Conservation (phyloP, 805 yeast species). For the Saturnispora besseyi region DNA sequence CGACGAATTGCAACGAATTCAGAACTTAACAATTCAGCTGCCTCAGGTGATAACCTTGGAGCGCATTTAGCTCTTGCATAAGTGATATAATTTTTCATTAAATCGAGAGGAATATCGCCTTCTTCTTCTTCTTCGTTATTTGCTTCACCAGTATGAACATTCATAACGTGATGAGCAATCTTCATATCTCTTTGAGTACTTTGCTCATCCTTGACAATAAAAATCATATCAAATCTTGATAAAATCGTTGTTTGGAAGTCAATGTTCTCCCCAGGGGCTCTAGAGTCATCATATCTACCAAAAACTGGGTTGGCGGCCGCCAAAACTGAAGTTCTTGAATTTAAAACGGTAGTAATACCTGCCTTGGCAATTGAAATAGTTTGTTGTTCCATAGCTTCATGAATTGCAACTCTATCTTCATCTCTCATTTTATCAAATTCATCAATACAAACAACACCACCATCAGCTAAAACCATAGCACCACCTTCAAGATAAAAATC, state of each 20-base stretch:
- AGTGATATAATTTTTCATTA: constrained; percentile 86
- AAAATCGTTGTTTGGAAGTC: constrained; percentile 95
- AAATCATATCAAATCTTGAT: constrained; percentile 98
- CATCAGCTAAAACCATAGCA: constrained; percentile 99
- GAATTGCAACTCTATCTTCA: constrained; percentile 97
- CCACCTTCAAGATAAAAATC: constrained; percentile 98
- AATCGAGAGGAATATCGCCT: constrained; percentile 82
- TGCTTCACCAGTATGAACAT: constrained; percentile 78
- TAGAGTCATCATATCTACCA: constrained; percentile 93
- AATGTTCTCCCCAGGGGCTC: constrained; percentile 95
- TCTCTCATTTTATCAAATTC: constrained; percentile 99
- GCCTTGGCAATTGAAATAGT: constrained; percentile 98
- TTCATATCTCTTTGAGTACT: constrained; percentile 75
- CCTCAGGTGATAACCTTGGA: constrained; percentile 81
- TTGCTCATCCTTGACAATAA: constrained; percentile 93
- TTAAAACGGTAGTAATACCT: constrained; percentile 93
- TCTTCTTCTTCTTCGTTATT: constrained; percentile 34
- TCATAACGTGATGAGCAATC: constrained; percentile 92
- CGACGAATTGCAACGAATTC: constrained; percentile 88
- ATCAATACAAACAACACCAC: constrained; percentile 98
- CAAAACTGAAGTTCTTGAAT: constrained; percentile 90
- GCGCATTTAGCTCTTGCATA: constrained; percentile 89
- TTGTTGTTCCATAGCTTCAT: constrained; percentile 99
- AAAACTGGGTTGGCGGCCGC: constrained; percentile 98
- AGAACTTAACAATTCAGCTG: constrained; percentile 81